Conservation (phyloP, 1,284 basidiomycete genomes). For the Anthracocystis panici-leucophaei region DNA sequence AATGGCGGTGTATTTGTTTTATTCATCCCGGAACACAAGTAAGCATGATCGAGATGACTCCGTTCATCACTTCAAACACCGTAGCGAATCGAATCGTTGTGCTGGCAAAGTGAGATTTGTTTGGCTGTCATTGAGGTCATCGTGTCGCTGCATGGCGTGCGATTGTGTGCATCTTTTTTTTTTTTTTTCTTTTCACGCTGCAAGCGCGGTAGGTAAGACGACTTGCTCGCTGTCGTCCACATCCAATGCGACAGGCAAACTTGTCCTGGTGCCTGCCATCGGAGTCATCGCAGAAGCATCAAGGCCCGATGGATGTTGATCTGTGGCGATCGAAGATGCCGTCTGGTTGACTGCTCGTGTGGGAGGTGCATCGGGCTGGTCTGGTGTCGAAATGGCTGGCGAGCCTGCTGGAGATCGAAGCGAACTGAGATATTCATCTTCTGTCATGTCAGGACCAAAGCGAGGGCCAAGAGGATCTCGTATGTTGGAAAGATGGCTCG, state of each 20-base stretch:
- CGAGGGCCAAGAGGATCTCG: conserved; percentile 16
- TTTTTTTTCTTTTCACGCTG: no score
- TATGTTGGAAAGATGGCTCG: conserved; percentile 20
- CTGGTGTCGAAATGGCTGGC: conserved; percentile 41
- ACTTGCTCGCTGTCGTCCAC: conserved; percentile 11
- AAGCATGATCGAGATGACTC: neutral
- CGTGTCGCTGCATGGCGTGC: conserved; percentile 4
- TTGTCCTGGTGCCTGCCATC: conserved; percentile 11
- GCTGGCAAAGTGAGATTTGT: neutral
- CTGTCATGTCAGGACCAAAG: conserved; percentile 33
- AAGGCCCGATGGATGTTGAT: conserved; percentile 4
- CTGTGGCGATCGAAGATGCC: neutral
- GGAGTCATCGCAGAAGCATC: conserved; percentile 17
- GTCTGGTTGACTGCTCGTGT: conserved; percentile 15
- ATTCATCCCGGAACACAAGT: neutral
- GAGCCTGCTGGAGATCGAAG: conserved; percentile 45
- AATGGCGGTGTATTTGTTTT: no score
- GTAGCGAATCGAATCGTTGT: neutral
- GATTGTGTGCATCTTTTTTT: neutral
- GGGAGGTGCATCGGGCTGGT: conserved; percentile 14
- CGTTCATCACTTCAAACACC: conserved; percentile 1
- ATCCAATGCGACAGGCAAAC: conserved; percentile 6
- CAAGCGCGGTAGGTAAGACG: conserved; percentile 11
- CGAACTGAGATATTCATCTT: conserved; percentile 50
- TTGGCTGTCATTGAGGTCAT: neutral